Base-by-base conservation (phyloP, 768 basidiomycete genomes). In the Jaapia argillacea region DNA sequence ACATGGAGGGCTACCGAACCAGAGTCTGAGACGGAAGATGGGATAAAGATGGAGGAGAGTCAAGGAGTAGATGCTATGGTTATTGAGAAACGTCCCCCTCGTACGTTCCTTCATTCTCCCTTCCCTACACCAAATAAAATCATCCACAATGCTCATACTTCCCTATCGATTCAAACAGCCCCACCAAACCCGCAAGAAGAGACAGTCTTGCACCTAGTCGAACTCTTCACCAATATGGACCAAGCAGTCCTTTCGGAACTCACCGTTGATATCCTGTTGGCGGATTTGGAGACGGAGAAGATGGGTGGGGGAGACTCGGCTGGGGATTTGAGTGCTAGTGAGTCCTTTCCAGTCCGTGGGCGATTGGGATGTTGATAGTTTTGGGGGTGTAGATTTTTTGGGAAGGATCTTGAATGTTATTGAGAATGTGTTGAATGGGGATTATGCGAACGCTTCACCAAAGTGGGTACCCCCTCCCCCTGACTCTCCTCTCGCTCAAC, bases 151-250 rank as follows among this genome's bases (percentile, higher is more conserved):
- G n/a, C n/a, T n/a, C n/a, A n/a, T n/a, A n/a, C n/a, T n/a, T n/a
- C n/a, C n/a, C n/a, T n/a, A n/a, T n/a, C n/a, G n/a, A n/a, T n/a
- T n/a, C n/a, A n/a, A n/a, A n/a, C n/a, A n/a, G n/a, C n/a, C n/a
- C n/a, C n/a, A n/a, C n/a, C n/a, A n/a, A n/a, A n/a, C n/a, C n/a
- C n/a, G n/a, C n/a, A n/a, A n/a, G n/a, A n/a, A 16, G 10, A 33
- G 31, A 33, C 10, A 33, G 31, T 16, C 31, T 16, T 1, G 45
- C 24, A 14, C 24, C 27, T 36, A 20, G 23, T 18, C 10, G 82
- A 85, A 55, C 66, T 81, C 36, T 84, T 79, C 54, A 72, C 75
- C 2, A 74, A 83, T 50, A 71, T 87, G 66, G 84, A 87, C 49
- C 62, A 83, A 7, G 81, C 76, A 4, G 65, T 71, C 12, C 53